Percentiles rank a stretch among this genome's conserved stretches.
phyloP scores from a whole-genome alignment of 2,329 filamentous ascomycete genomes.

The Emmonsia crescens region DNA sequence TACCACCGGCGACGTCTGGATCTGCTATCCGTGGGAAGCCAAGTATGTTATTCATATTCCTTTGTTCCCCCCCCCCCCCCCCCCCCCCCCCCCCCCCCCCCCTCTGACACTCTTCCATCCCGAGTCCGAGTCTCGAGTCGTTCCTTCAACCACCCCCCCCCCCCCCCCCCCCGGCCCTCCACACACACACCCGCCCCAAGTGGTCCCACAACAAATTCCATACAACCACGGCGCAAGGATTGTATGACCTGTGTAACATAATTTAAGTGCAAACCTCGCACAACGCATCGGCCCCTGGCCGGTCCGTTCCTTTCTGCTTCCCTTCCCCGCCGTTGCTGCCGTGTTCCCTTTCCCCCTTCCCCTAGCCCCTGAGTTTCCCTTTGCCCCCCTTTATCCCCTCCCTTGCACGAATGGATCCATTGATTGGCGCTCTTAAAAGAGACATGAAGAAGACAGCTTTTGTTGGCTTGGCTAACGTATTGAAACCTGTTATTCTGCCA shows the following conservation, averaged over 20 bases:
- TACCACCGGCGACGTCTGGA: slow-evolving; percentile 95
- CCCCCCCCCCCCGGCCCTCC: no score
- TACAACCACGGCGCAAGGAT: background rate
- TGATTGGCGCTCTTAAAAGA: background rate
- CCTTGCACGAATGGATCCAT: background rate
- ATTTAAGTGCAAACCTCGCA: background rate
- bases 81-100: background rate
- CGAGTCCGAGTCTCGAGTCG: no score
- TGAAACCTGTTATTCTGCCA: slow-evolving; percentile 9
- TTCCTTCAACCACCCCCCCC: no score
- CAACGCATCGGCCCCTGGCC: background rate
- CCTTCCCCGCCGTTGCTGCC: no score
- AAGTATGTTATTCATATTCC: slow-evolving; percentile 37
- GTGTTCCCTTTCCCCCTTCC: background rate
- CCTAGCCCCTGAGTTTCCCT: background rate
- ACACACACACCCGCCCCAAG: background rate
- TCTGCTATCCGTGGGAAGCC: slow-evolving; percentile 98
- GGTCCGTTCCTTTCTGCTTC: background rate
- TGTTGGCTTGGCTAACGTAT: background rate
- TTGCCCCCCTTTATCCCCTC: background rate
- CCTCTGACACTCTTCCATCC: no score
- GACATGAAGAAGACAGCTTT: background rate
- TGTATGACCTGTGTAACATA: background rate
- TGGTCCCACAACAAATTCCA: background rate
- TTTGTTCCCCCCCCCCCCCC: background rate